A percentile compares a stretch with the other conserved stretches of the same genome.
Evolutionary conservation across 2,329 filamentous ascomycete species (phyloP).

Genomic region (Thelonectria rubi): DNA sequence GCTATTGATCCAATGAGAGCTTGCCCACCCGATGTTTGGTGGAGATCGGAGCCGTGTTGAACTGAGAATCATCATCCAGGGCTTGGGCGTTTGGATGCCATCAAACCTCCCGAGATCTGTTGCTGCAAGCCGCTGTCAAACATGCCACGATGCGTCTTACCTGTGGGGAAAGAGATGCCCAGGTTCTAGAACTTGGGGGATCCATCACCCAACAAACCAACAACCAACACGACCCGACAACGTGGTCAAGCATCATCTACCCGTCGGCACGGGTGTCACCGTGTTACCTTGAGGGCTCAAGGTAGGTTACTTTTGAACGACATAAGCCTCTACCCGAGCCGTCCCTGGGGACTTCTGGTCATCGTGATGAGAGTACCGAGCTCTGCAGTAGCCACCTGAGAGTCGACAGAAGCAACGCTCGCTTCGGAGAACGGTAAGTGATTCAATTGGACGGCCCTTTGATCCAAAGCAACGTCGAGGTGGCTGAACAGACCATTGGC

Average conservation of each 20-base stretch:
- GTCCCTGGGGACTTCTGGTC: neutral
- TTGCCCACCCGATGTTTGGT: neutral
- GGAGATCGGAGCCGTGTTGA: neutral
- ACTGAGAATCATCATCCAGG: neutral
- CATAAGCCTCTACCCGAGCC: neutral
- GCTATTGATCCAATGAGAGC: conserved; percentile 7
- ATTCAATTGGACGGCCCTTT: neutral
- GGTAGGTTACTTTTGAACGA: neutral
- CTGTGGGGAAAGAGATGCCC: neutral
- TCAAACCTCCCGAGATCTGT: conserved; percentile 5
- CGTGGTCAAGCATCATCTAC: neutral
- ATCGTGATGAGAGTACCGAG: neutral
- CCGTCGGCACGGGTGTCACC: neutral
- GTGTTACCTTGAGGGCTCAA: neutral
- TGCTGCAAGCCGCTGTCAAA: conserved; percentile 13
- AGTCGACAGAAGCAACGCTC: neutral
- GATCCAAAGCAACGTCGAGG: neutral
- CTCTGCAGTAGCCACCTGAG: conserved; percentile 1
- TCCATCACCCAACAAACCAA: neutral
- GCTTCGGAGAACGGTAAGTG: conserved; percentile 2
- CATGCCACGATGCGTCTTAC: conserved; percentile 5
- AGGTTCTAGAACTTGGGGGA: neutral
- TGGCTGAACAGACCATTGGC: conserved; percentile 12
- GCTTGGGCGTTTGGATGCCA: neutral
- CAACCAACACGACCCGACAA: conserved; percentile 1